Evolutionary conservation across 148 eudicot genomes (phyloP), one percentile per base, ranked within the genome.

Genomic region (Nepenthes gracilis): DNA sequence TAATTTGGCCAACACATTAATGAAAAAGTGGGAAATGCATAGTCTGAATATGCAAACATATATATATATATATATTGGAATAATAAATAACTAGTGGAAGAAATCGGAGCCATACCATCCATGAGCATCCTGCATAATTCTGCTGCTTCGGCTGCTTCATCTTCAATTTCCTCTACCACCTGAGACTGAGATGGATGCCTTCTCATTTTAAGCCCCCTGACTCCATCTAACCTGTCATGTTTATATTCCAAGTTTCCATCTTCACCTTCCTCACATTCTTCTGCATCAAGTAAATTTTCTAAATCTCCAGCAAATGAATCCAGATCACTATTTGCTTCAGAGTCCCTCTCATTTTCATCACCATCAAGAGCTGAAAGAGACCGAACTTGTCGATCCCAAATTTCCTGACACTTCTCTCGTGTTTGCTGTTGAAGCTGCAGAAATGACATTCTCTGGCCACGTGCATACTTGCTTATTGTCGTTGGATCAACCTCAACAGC

Each of bases 241-340:
- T 81, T 88, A 45, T 78, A 70, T 37, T 79, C 85, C 35, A 61
- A 57, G 68, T 80, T 72, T 35, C 80, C 82, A 63, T 81, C 93
- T 43, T 88, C 98, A 52, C 81, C 94, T 53, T 83, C 96, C 67
- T 88, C 96, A 36, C 76, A 78, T 84, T 86, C 99, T 75, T 93
- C 99, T 52, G 95, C 99, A 75, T 88, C 99, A 58, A 93, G 83
- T 66, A 93, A 80, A 82, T 88, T 93, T 78, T 93, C 99, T 50
- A 93, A 70, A 77, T 93, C 99, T 52, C 99, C 99, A 54, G 99
- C 99, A 80, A 93, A 93, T 50, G 99, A 93, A 72, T 93, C 99
- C 57, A 93, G 74, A 72, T 93, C 99, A 72, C 99, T 93, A 61
- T 88, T 84, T 62, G 85, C 95, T 72, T 93, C 99, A 57, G 80